These are phyloP conservation scores for Beauveria bassiana DNA, from an alignment of 2,329 filamentous ascomycete genomes.

Conservation along the genomic window DNA sequence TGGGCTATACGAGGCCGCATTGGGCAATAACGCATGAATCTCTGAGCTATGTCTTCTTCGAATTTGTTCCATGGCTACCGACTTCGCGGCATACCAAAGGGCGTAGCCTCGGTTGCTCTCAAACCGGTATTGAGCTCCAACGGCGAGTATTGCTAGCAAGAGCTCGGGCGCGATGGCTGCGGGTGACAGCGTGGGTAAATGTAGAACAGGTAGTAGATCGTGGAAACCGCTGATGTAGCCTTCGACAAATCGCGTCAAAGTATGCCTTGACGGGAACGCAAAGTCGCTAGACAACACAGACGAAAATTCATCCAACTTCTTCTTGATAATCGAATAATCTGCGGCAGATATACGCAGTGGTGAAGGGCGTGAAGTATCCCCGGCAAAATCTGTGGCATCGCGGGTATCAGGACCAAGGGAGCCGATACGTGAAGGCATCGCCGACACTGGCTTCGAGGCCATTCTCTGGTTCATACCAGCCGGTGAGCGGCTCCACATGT, in stretches of 20 bases:
- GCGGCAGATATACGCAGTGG: slow-evolving; percentile 43
- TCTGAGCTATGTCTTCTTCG: slow-evolving; percentile 49
- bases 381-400: slow-evolving; percentile 25
- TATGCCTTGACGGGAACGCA: slow-evolving; percentile 60
- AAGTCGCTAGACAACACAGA: slow-evolving; percentile 54
- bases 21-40: slow-evolving; percentile 48
- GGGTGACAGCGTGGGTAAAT: slow-evolving; percentile 57
- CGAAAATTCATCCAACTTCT: slow-evolving; percentile 53
- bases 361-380: slow-evolving; percentile 26
- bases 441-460: slow-evolving; percentile 40
- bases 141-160: slow-evolving; percentile 57
- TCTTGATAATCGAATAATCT: slow-evolving; percentile 49
- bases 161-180: slow-evolving; percentile 61
- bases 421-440: slow-evolving; percentile 47
- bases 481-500: slow-evolving; percentile 41
- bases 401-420: slow-evolving; percentile 47
- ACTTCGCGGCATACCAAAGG: slow-evolving; percentile 53
- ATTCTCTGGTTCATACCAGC: slow-evolving; percentile 31
- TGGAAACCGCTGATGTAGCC: slow-evolving; percentile 63
- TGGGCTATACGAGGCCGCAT: slow-evolving; percentile 50
- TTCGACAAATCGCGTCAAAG: slow-evolving; percentile 60
- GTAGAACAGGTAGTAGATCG: slow-evolving; percentile 51
- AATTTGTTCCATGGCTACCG: slow-evolving; percentile 51
- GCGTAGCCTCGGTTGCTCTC: slow-evolving; percentile 52
- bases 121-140: slow-evolving; percentile 60